Conservation (phyloP, 495 filamentous ascomycete species). For the Neurospora hispaniola region DNA sequence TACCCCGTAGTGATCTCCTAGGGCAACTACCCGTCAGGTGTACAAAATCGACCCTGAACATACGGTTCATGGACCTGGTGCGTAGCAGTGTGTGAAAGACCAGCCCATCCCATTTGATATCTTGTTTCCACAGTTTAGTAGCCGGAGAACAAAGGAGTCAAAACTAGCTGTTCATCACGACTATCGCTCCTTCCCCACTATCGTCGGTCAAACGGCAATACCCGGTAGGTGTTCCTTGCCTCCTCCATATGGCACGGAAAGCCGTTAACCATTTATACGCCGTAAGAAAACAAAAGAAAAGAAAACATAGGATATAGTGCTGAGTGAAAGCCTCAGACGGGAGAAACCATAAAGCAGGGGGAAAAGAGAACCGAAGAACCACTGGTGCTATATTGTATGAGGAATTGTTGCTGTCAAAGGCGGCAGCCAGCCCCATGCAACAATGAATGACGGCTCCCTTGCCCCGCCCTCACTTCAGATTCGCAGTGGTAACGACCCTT, state of each 20-base stretch:
- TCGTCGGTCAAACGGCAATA: not conserved
- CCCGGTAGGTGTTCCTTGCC: not conserved
- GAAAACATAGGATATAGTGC: not conserved
- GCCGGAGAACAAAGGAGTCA: not conserved
- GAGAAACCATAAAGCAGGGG: not conserved
- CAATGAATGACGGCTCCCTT: conserved; percentile 5
- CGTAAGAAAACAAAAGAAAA: not conserved
- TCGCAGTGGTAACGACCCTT: not conserved
- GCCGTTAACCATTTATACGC: not conserved
- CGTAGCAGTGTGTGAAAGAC: not conserved
- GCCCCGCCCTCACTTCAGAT: not conserved
- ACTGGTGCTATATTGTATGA: not conserved
- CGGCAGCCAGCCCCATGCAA: not conserved
- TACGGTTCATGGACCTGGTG: not conserved
- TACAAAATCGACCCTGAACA: not conserved
- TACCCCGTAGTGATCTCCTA: not conserved
- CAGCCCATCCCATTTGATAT: not conserved
- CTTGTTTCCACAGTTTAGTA: not conserved
- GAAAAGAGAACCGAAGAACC: not conserved
- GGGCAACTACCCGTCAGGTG: not conserved
- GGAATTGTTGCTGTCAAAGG: not conserved
- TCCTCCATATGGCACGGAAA: not conserved
- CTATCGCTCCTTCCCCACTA: not conserved
- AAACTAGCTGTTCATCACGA: not conserved
- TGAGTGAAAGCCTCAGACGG: not conserved